Evolutionary conservation across 2,329 filamentous ascomycete species (phyloP), one percentile per base, ranked within the genome.

Genomic region (Leptographium wingfieldii): DNA sequence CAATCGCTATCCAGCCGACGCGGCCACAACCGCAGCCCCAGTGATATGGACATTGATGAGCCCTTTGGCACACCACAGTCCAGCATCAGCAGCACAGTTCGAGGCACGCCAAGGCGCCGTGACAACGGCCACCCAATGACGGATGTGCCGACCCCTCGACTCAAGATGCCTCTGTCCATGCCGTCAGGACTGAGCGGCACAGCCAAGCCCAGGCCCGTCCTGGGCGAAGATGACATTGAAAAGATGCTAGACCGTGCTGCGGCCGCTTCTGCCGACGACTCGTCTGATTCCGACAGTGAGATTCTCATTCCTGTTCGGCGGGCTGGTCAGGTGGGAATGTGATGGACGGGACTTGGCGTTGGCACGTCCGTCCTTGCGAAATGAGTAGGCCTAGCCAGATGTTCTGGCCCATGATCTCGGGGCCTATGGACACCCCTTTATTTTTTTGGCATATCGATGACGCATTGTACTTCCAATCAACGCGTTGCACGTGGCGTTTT

Each of bases 221-320:
- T 83, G 48, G 73, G 73, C 2, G 80, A 82, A 46, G 79, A 80
- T 51, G 80, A 84, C 48, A 81, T 84, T 60, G 80, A 84, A 61
- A 73, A 76, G 46, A 82, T 84, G 77, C 70, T 84, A 49, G 80
- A 83, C 60, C 74, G 74, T 43, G 79, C 74, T 2, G 77, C 74
- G 2, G 63, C 60, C 0, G 77, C 75, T 2, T 77, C 76, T 25
- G 73, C 76, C 29, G 73, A 72, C n/a, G 78, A 77, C 53, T 76
- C 79, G 59, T 81, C 79, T 22, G 81, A 82, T 53, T 82, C 81
- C 19, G 81, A 83, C 35, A 77, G 77, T 38, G 80, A 83, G 66
- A 84, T 84, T 59, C 70, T 76, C 57, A 70, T 82, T 7, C 79
- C 78, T 0, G 58, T 68, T 1, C 58, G 64, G 14, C 64, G 62